Evolutionary conservation across 345 rosid genomes (phyloP).

Genomic region (Eutrema japonicum): DNA sequence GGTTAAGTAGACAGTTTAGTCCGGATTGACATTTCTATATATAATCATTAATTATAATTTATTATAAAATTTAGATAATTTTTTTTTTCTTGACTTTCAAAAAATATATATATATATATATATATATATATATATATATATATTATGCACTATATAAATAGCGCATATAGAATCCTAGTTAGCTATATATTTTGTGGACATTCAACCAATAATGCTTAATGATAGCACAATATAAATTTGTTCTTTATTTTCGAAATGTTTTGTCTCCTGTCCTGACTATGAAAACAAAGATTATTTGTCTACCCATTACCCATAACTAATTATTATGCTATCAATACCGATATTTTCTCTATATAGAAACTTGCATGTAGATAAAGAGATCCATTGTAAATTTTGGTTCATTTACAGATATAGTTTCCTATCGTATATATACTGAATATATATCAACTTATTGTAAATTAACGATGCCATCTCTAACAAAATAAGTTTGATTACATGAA

Average conservation of each 20-base stretch:
- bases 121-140: too few species aligned
- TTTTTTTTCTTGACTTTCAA: too few species aligned
- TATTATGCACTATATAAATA: too few species aligned
- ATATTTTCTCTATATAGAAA: constrained; percentile 17
- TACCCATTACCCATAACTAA: background rate
- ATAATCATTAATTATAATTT: too few species aligned
- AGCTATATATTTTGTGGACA: constrained; percentile 7
- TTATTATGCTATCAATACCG: background rate
- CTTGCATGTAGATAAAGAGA: constrained; percentile 10
- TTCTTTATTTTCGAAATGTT: background rate
- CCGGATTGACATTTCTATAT: background rate
- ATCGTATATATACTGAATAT: constrained; percentile 6
- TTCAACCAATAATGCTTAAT: constrained; percentile 10
- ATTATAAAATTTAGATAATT: too few species aligned
- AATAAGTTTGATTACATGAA: background rate
- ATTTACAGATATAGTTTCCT: background rate
- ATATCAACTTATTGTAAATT: background rate
- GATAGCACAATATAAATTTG: background rate
- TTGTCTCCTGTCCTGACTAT: constrained; percentile 19
- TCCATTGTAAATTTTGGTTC: background rate
- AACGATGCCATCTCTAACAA: background rate
- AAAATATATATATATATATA: too few species aligned
- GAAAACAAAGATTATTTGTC: constrained; percentile 17
- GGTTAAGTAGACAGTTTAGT: too few species aligned
- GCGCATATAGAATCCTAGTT: too few species aligned